These are phyloP conservation scores for Hirsutella rhossiliensis DNA, from an alignment of 2,329 filamentous ascomycete species.

Conservation along the genomic window DNA sequence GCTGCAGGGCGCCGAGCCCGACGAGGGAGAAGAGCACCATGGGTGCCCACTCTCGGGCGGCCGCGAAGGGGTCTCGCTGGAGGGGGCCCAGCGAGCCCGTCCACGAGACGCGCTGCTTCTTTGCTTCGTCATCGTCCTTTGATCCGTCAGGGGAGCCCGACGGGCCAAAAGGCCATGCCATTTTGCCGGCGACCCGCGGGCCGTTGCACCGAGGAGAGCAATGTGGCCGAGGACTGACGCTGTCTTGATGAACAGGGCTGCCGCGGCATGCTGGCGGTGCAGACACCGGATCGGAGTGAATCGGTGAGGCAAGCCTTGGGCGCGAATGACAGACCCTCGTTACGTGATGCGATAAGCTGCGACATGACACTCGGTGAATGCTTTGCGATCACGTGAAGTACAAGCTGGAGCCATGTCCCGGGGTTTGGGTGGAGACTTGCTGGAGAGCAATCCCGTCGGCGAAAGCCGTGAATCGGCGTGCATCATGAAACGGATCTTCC, in stretches of 20 bases:
- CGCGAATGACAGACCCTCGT: not conserved
- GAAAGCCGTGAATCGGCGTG: no score
- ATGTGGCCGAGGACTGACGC: not conserved
- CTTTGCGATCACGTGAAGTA: no score
- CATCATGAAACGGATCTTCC: no score
- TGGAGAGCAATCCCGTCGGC: no score
- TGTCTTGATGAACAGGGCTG: not conserved
- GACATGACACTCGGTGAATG: no score
- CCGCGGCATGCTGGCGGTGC: not conserved
- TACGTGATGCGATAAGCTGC: no score
- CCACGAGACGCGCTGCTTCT: constrained; percentile 23
- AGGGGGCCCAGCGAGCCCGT: constrained; percentile 19
- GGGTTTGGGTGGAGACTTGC: no score
- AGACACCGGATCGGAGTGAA: no score
- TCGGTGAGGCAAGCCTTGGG: no score
- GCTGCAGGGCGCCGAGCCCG: constrained; percentile 24
- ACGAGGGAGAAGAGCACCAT: constrained; percentile 23
- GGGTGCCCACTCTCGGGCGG: constrained; percentile 27
- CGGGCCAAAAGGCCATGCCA: constrained; percentile 29
- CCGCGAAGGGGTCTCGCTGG: constrained; percentile 16
- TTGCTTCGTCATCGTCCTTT: constrained; percentile 9
- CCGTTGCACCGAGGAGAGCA: constrained; percentile 6
- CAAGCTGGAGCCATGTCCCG: no score
- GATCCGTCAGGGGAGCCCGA: constrained; percentile 12
- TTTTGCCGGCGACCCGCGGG: constrained; percentile 19